phyloP scores from a whole-genome alignment of 768 basidiomycete species.

The Tylopilus cervinicoccineus region DNA sequence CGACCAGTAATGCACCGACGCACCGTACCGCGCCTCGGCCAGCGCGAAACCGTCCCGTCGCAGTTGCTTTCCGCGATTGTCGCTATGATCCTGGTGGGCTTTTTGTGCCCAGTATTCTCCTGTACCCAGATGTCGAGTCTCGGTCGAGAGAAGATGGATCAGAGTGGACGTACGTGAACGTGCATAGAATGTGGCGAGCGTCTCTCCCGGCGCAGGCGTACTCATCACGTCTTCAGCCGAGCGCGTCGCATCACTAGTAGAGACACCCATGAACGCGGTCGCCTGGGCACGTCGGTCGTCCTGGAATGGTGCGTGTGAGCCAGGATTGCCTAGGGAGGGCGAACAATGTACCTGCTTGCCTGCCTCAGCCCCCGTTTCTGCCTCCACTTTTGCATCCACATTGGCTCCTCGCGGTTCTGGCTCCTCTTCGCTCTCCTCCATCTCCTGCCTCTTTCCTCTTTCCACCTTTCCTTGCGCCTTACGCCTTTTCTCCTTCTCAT shows the following conservation, averaged over 20 bases:
- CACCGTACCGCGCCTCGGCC: constrained; percentile 71
- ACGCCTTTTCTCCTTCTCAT: constrained; percentile 1
- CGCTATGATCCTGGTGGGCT: constrained; percentile 52
- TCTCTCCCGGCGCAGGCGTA: constrained; percentile 83
- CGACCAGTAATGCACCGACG: not conserved
- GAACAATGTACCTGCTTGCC: constrained; percentile 3
- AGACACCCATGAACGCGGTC: constrained; percentile 58
- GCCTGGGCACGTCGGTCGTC: constrained; percentile 42
- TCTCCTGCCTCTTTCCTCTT: constrained; percentile 17
- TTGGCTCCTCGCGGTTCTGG: not conserved
- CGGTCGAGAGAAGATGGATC: too few relatives aligned
- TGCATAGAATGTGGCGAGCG: constrained; percentile 77
- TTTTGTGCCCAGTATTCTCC: constrained; percentile 80
- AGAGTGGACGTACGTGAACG: constrained; percentile 56
- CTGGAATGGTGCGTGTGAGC: constrained; percentile 8
- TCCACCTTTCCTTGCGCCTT: constrained; percentile 5
- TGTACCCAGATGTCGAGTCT: constrained; percentile 20
- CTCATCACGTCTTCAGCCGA: constrained; percentile 69
- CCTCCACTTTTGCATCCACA: not conserved
- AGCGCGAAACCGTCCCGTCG: constrained; percentile 74
- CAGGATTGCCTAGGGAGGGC: too few relatives aligned
- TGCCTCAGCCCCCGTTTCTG: constrained; percentile 9
- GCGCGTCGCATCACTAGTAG: constrained; percentile 48
- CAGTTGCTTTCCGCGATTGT: constrained; percentile 72
- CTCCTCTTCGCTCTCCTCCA: constrained; percentile 29